Evolutionary conservation across 2,329 filamentous ascomycete species (phyloP), one percentile per base, ranked within the genome.

Genomic region (Botrytis byssoidea): DNA sequence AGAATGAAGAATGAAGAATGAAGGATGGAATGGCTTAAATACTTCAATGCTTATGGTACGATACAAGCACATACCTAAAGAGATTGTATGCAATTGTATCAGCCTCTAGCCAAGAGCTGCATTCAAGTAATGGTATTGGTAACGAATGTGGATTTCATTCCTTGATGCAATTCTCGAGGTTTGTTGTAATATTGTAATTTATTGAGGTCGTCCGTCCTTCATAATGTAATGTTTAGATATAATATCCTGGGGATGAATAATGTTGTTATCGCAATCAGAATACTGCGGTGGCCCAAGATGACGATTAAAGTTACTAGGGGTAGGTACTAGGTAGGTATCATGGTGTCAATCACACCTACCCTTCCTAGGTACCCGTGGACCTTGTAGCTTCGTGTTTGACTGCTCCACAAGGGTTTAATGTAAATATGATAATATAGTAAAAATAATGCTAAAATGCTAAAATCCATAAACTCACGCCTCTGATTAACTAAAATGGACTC

Each of bases 11-110:
- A 35, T 37, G 37, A 37, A 37, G 63, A 67, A 68, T 72, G 63
- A 68, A 22, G 48, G 48, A 65, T 65, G 60, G 63, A 72, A 72
- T 72, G 71, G 40, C n/a, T n/a, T 37, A 44, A 60, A 55, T 35
- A 9, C 22, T 32, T 29, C n/a, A 59, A 66, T 68, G 48, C 66
- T 57, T 42, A 71, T 51, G 42, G 25, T 32, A 42, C 59, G 25
- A 18, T 25, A 55, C 59, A 51, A 40, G 25, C 42, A 42, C 48
- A 68, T 68, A 68, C 66, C 66, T 57, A 48, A 32, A 32, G 37
- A 68, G 48, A 57, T 29, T 42, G 65, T 16, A 35, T 35, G 48
- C 29, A 59, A 32, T 7, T 46, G 14, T 68, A 57, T 60, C 63
- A 60, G 40, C 63, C 66, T 25, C 51, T 32, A 29, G 48, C 22